phyloP scores from a whole-genome alignment of 495 filamentous ascomycete species.

The Hypomontagnella submonticulosa region DNA sequence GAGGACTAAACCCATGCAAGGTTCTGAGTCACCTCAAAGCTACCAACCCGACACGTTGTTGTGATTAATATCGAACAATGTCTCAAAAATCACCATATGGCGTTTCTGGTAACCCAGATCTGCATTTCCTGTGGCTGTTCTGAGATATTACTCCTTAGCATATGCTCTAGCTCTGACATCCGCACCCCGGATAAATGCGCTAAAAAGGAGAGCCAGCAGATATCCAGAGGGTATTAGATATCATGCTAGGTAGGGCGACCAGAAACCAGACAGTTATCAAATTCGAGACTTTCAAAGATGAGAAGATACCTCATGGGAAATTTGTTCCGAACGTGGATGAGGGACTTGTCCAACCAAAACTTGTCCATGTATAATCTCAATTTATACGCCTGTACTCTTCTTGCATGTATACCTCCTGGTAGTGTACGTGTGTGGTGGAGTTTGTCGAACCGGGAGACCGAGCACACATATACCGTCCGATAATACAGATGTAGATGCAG shows the following conservation, averaged over 20 bases:
- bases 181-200: slow-evolving; percentile 39
- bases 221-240: slow-evolving; percentile 4
- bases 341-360: slow-evolving; percentile 31
- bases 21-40: slow-evolving; percentile 21
- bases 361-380: slow-evolving; percentile 29
- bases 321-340: slow-evolving; percentile 26
- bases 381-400: slow-evolving; percentile 30
- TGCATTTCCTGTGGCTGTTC: slow-evolving; percentile 17
- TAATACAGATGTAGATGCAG: slow-evolving; percentile 27
- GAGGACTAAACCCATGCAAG: slow-evolving; percentile 18
- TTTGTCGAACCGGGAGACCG: slow-evolving; percentile 35
- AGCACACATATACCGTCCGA: slow-evolving; percentile 31
- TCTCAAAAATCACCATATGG: slow-evolving; percentile 27
- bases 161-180: not conserved
- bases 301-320: slow-evolving; percentile 28
- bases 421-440: slow-evolving; percentile 15
- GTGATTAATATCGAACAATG: slow-evolving; percentile 32
- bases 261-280: slow-evolving; percentile 1
- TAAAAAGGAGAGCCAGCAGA: slow-evolving; percentile 16
- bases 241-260: slow-evolving; percentile 4
- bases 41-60: slow-evolving; percentile 17
- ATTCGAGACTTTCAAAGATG: slow-evolving; percentile 18
- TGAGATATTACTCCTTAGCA: slow-evolving; percentile 12
- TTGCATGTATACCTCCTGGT: slow-evolving; percentile 35
- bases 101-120: slow-evolving; percentile 18